Percentiles rank a stretch among this genome's conserved stretches.
These are phyloP conservation scores for Ramalina peruviana DNA, from an alignment of 495 filamentous ascomycete genomes.

Conservation along the genomic window DNA sequence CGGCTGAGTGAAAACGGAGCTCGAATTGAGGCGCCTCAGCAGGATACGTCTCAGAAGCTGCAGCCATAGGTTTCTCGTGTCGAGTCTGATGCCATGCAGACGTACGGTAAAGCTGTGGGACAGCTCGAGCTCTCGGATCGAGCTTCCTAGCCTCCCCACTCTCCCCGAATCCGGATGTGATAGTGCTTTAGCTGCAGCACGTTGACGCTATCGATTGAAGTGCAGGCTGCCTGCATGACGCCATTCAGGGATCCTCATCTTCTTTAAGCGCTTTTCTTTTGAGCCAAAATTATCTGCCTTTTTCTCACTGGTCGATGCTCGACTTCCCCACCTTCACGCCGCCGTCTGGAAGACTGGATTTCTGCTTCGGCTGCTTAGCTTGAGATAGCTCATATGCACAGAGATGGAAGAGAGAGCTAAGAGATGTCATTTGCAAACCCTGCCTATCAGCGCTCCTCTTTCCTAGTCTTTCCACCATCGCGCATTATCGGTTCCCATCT, in stretches of 20 bases:
- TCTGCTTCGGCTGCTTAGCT: neutral
- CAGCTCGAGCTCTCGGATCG: neutral
- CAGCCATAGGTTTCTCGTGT: neutral
- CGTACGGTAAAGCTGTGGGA: neutral
- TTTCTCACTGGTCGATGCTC: neutral
- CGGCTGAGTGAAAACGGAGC: too few species aligned
- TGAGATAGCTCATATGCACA: constrained; percentile 1
- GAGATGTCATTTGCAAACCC: constrained; percentile 1
- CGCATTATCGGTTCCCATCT: constrained; percentile 3
- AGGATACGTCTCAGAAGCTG: neutral
- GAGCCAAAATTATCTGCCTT: constrained; percentile 4
- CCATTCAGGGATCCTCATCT: constrained; percentile 1
- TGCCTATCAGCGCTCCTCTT: constrained; percentile 2
- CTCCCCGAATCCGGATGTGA: neutral
- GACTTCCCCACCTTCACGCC: neutral
- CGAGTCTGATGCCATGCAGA: neutral
- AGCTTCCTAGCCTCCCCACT: neutral
- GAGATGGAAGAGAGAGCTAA: neutral
- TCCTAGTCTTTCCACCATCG: neutral
- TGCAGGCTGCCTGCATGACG: neutral
- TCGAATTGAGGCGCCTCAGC: too few species aligned
- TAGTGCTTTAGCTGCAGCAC: constrained; percentile 2
- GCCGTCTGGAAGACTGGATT: neutral
- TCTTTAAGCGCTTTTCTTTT: constrained; percentile 1
- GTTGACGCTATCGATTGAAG: constrained; percentile 3